Evolutionary conservation across 164 flowering plant genomes (phyloP), one percentile per base, ranked within the genome.

Genomic region (Platanus orientalis): DNA sequence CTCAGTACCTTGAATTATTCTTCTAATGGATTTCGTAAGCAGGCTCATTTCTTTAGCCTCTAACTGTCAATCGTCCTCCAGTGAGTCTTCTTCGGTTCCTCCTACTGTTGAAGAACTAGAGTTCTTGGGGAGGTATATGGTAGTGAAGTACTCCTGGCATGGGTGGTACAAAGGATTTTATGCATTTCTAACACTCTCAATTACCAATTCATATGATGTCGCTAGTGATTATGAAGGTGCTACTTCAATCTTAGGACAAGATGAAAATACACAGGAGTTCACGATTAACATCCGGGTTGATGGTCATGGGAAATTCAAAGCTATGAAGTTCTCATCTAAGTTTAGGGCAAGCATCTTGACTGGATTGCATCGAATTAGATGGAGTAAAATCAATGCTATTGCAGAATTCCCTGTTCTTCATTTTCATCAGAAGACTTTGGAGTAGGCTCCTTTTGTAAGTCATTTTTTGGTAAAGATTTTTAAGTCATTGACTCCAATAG

Each of bases 91-190:
- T 17, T 53, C 83, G 10, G 40, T 70, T 16, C 62, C 80, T 28
- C 71, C 45, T 20, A 70, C 83, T 0, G 66, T 54, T 1, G 99
- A 95, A 47, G 99, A 95, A 75, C 92, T 89, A 2, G 99, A 95
- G 88, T 95, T 92, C 72, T 61, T 88, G 58, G 94, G 91, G 0
- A 72, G 99, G 14, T 92, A 95, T 73, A 11, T 78, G 60, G 96
- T 90, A 21, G 75, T 95, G 30, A 95, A 95, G 73, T 97, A 95
- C 75, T 95, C 99, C 0, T 95, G 99, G 99, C 87, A 97, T 0
- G 99, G 99, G 30, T 83, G 96, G 24, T 95, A 95, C 78, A 95
- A 92, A 78, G 71, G 99, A 47, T 84, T 95, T 78, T 95, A 2
- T 95, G 99, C 70, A 78, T 95, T 0, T 88, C 96, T 0, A 11